These are phyloP conservation scores for Alternaria infectoria DNA, from an alignment of 2,329 filamentous ascomycete genomes.

Conservation along the genomic window DNA sequence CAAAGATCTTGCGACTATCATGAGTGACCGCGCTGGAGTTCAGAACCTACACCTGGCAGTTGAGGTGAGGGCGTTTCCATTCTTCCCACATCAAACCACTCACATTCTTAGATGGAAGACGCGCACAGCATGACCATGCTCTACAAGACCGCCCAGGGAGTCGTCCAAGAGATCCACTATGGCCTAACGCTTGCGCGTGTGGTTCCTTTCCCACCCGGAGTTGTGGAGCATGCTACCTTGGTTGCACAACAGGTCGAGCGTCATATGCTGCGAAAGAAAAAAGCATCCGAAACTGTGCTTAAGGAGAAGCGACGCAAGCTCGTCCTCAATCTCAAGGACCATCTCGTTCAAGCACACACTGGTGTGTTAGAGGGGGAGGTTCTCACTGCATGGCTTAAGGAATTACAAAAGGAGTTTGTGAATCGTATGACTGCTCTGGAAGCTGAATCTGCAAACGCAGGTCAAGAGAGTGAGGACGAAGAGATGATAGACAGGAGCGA, in stretches of 20 bases:
- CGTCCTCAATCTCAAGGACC: slow-evolving; percentile 74
- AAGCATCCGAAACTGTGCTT: slow-evolving; percentile 63
- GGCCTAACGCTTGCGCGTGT: slow-evolving; percentile 81
- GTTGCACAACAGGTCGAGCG: slow-evolving; percentile 69
- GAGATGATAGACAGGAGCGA: slow-evolving; percentile 17
- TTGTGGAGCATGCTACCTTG: slow-evolving; percentile 71
- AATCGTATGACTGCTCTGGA: slow-evolving; percentile 72
- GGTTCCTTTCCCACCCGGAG: slow-evolving; percentile 70
- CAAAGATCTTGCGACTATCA: slow-evolving; percentile 76
- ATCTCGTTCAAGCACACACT: slow-evolving; percentile 70
- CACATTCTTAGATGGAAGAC: slow-evolving; percentile 44
- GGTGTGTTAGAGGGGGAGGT: slow-evolving; percentile 70
- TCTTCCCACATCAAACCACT: slow-evolving; percentile 1
- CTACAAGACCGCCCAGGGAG: slow-evolving; percentile 79
- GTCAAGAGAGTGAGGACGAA: slow-evolving; percentile 15
- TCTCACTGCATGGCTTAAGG: slow-evolving; percentile 68
- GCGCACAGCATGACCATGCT: slow-evolving; percentile 79
- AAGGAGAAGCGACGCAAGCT: slow-evolving; percentile 72
- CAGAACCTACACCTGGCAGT: slow-evolving; percentile 82
- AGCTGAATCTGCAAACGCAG: slow-evolving; percentile 38
- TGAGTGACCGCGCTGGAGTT: slow-evolving; percentile 77
- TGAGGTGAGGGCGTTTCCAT: slow-evolving; percentile 57
- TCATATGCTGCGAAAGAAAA: slow-evolving; percentile 64
- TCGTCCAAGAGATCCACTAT: slow-evolving; percentile 75
- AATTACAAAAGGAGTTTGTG: slow-evolving; percentile 77